Evolutionary conservation across 2,329 filamentous ascomycete species (phyloP), one percentile per base, ranked within the genome.

Genomic region (Chrysosporium keratinophilum): DNA sequence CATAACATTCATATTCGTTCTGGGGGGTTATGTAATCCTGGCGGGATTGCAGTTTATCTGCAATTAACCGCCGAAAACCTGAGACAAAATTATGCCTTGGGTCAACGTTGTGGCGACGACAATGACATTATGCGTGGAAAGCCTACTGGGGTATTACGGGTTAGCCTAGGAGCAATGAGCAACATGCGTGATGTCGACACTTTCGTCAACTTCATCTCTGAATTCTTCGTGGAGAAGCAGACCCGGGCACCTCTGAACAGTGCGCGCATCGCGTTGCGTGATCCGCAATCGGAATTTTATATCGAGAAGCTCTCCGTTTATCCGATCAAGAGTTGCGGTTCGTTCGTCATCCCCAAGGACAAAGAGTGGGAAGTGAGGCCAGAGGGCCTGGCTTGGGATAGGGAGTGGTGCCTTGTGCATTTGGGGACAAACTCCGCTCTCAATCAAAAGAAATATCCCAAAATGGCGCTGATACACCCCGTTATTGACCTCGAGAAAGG

Each of bases 401-500:
- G 93, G 57, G 91, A 97, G 72, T 98, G 93, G 91, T 97, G 91
- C 69, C 74, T 98, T 17, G 77, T 98, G 12, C 90, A 96, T 65
- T 80, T 83, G 64, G 89, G 88, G 42, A 94, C 90, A 1, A 86
- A 88, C 0, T 82, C 84, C 61, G 88, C 85, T 5, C 74, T 98
- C 52, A 95, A 81, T 65, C 91, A 97, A 69, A 98, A 97, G 71
- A 78, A 83, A 59, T 84, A 93, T 64, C 87, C 90, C 1, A 81
- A 77, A 34, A 97, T 98, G 91, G 85, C 88, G 11, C 78, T 96
- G 3, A 76, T 98, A 50, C 78, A 79, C 49, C 91, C 93, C 5
- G 68, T 65, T 3, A 74, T 97, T 40, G 86, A 97, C 62, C 80
- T 95, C 54, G 72, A 78, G 0, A 69, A 68, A 1, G 85, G 86